Percentiles rank a stretch among this genome's conserved stretches.
phyloP scores from a whole-genome alignment of 1,139 yeast species.

The Saccharomycopsis hybrid region DNA sequence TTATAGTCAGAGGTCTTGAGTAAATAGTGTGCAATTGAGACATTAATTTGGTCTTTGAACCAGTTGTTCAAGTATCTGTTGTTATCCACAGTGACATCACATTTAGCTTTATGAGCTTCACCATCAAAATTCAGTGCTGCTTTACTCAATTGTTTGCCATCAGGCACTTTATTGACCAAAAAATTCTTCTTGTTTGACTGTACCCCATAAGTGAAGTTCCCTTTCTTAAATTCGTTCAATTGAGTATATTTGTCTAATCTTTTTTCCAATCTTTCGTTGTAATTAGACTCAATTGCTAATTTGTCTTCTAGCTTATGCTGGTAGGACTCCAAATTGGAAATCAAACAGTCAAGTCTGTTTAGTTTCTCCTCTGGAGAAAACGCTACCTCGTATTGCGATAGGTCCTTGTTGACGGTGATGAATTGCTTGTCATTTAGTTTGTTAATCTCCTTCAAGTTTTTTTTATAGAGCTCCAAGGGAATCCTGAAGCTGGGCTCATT shows the following conservation, averaged over 20 bases:
- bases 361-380: not conserved
- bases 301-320: constrained; percentile 14
- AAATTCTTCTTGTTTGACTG: not conserved
- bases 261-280: constrained; percentile 4
- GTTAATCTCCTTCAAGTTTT: constrained; percentile 19
- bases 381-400: not conserved
- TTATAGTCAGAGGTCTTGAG: constrained; percentile 14
- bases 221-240: not conserved
- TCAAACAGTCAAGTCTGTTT: constrained; percentile 2
- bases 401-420: not conserved
- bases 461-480: constrained; percentile 20
- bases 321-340: constrained; percentile 8
- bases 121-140: not conserved
- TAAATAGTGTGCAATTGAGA: constrained; percentile 17
- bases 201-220: not conserved
- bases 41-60: constrained; percentile 17
- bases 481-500: constrained; percentile 15
- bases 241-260: constrained; percentile 9
- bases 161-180: not conserved
- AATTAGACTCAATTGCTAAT: constrained; percentile 11
- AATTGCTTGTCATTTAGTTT: constrained; percentile 18
- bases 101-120: not conserved
- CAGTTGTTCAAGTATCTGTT: constrained; percentile 4
- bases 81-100: not conserved
- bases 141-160: not conserved